Conservation (phyloP, 371 early-diverging fungal species). For the Mortierella sp. region DNA sequence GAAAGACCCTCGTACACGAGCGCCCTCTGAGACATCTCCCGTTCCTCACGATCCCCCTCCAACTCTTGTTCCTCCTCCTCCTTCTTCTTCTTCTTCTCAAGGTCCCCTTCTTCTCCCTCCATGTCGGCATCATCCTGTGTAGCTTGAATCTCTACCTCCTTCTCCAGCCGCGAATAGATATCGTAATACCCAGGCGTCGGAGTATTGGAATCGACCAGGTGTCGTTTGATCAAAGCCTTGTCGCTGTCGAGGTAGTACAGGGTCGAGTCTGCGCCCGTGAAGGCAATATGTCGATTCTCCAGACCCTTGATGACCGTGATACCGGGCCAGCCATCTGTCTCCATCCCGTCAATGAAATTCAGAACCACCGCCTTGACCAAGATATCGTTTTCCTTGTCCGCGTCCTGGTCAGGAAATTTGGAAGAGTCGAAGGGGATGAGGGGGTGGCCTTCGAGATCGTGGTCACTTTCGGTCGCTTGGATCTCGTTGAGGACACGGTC, state of each 20-base stretch:
- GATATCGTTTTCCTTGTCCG: background rate
- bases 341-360: constrained; percentile 52
- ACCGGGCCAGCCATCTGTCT: constrained; percentile 44
- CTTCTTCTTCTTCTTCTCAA: background rate
- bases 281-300: constrained; percentile 31
- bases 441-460: constrained; percentile 7
- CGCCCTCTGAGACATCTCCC: constrained; percentile 20
- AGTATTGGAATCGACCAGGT: constrained; percentile 28
- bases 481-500: constrained; percentile 32
- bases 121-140: background rate
- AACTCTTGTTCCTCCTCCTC: background rate
- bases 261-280: constrained; percentile 36
- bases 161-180: constrained; percentile 15
- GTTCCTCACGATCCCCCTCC: constrained; percentile 13
- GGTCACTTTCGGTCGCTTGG: constrained; percentile 22
- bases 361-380: constrained; percentile 35
- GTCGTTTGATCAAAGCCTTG: constrained; percentile 47
- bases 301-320: constrained; percentile 30
- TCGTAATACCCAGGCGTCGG: constrained; percentile 43
- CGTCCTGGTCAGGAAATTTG: background rate
- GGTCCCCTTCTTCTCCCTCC: background rate
- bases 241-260: constrained; percentile 43
- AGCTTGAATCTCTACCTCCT: background rate
- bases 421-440: background rate
- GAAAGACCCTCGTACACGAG: constrained; percentile 20